phyloP scores from a whole-genome alignment of 2,329 filamentous ascomycete species.

The Sporothrix luriei region DNA sequence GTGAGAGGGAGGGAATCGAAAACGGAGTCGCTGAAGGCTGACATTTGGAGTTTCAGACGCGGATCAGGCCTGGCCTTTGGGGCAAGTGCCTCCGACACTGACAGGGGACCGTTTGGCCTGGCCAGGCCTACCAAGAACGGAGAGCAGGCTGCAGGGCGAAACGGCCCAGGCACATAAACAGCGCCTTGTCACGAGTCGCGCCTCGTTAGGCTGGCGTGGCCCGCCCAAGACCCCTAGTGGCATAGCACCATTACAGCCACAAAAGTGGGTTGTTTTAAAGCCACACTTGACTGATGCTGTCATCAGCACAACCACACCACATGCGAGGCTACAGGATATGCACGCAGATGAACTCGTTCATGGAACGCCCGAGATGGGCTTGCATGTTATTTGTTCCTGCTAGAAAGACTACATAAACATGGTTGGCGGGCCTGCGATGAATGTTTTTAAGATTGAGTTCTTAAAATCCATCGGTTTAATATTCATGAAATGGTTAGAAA shows the following conservation, averaged over 20 bases:
- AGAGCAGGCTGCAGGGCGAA: not conserved
- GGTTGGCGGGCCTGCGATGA: no score
- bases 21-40: constrained; percentile 23
- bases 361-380: not conserved
- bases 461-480: no score
- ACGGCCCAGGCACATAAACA: constrained; percentile 1
- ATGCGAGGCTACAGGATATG: not conserved
- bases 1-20: not conserved
- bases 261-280: not conserved
- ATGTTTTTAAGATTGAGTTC: no score
- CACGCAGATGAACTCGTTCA: not conserved
- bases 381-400: not conserved
- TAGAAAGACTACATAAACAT: no score
- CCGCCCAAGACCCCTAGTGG: not conserved
- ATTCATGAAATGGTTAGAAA: no score
- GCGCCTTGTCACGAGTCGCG: constrained; percentile 2
- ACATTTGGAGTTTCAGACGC: constrained; percentile 23
- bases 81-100: not conserved
- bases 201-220: not conserved
- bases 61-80: constrained; percentile 5
- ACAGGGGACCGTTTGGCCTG: not conserved
- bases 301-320: not conserved
- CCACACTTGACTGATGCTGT: not conserved
- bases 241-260: constrained; percentile 11
- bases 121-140: not conserved